A percentile compares a stretch with the other conserved stretches of the same genome.
phyloP scores from a whole-genome alignment of 2,329 filamentous ascomycete species.

The Pseudohalonectria lignicola region DNA sequence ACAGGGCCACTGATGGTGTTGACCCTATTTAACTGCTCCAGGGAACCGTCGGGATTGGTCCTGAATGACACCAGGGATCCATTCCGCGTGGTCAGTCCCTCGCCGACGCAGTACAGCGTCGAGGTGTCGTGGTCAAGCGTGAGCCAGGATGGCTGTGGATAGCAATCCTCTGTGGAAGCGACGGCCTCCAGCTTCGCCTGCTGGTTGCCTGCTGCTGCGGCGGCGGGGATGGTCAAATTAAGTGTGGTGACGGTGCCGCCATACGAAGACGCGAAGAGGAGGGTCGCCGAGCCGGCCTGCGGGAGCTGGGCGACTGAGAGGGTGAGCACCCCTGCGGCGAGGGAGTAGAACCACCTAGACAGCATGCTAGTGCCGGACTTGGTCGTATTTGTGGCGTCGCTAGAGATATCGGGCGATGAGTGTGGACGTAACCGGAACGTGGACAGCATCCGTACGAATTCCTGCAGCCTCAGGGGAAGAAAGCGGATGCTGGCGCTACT shows the following conservation, averaged over 20 bases:
- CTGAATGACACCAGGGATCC: slow-evolving; percentile 34
- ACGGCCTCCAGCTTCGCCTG: slow-evolving; percentile 26
- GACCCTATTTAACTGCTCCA: slow-evolving; percentile 24
- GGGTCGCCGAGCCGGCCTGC: slow-evolving; percentile 19
- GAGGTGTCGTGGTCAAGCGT: slow-evolving; percentile 37
- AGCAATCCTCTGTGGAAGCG: slow-evolving; percentile 34
- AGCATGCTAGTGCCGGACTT: slow-evolving; percentile 1
- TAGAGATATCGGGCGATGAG: neutral
- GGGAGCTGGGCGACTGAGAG: slow-evolving; percentile 9
- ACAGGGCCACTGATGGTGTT: slow-evolving; percentile 29
- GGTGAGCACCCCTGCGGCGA: neutral
- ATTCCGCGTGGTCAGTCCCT: slow-evolving; percentile 35
- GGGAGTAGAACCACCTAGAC: slow-evolving; percentile 2
- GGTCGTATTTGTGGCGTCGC: neutral
- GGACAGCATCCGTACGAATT: too few relatives aligned
- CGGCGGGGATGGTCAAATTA: slow-evolving; percentile 20
- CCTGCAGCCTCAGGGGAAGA: too few relatives aligned
- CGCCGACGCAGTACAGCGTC: slow-evolving; percentile 49
- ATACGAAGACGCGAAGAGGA: slow-evolving; percentile 39
- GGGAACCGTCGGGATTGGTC: slow-evolving; percentile 22
- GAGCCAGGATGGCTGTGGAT: slow-evolving; percentile 47
- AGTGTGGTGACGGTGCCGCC: slow-evolving; percentile 36
- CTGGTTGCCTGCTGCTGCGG: slow-evolving; percentile 9
- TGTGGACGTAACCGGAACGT: too few relatives aligned
- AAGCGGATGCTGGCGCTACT: too few relatives aligned